Evolutionary conservation across 2,329 filamentous ascomycete genomes (phyloP).

Genomic region (Claviceps africana): DNA sequence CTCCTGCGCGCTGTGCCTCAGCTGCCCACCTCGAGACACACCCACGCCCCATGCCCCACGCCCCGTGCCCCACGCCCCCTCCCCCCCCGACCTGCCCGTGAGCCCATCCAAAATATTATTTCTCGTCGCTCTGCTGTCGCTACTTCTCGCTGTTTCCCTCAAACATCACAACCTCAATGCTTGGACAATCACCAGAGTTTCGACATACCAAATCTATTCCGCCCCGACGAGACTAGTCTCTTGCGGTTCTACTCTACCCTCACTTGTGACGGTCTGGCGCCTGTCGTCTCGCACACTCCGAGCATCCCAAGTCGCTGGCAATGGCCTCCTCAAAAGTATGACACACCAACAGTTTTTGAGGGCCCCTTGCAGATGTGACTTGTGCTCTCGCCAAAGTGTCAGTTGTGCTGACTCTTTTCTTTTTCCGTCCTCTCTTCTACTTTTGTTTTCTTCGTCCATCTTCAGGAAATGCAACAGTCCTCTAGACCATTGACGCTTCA

Average conservation of each 20-base stretch:
- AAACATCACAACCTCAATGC: slow-evolving; percentile 4
- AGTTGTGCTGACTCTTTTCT: slow-evolving; percentile 20
- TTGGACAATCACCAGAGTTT: not conserved
- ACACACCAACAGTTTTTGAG: slow-evolving; percentile 12
- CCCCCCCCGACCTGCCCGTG: slow-evolving; percentile 4
- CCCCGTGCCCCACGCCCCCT: slow-evolving; percentile 5
- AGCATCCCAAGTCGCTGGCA: slow-evolving; percentile 26
- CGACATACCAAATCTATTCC: slow-evolving; percentile 7
- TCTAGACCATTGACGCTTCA: slow-evolving; percentile 54
- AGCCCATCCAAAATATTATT: slow-evolving; percentile 26
- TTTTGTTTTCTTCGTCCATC: not conserved
- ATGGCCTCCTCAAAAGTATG: slow-evolving; percentile 52
- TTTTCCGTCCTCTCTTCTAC: slow-evolving; percentile 10
- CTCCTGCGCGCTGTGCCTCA: slow-evolving; percentile 9
- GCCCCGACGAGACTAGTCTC: slow-evolving; percentile 4
- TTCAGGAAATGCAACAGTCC: slow-evolving; percentile 49
- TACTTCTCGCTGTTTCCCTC: slow-evolving; percentile 6
- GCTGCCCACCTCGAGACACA: slow-evolving; percentile 6
- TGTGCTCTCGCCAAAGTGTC: slow-evolving; percentile 16
- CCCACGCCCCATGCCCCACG: slow-evolving; percentile 10
- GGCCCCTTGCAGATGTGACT: slow-evolving; percentile 16
- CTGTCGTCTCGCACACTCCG: slow-evolving; percentile 20
- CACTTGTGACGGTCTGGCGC: slow-evolving; percentile 18
- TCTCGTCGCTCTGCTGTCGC: slow-evolving; percentile 18
- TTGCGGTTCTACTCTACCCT: slow-evolving; percentile 7